phyloP scores from a whole-genome alignment of 2,329 filamentous ascomycete species.

The Blastomyces percursus region DNA sequence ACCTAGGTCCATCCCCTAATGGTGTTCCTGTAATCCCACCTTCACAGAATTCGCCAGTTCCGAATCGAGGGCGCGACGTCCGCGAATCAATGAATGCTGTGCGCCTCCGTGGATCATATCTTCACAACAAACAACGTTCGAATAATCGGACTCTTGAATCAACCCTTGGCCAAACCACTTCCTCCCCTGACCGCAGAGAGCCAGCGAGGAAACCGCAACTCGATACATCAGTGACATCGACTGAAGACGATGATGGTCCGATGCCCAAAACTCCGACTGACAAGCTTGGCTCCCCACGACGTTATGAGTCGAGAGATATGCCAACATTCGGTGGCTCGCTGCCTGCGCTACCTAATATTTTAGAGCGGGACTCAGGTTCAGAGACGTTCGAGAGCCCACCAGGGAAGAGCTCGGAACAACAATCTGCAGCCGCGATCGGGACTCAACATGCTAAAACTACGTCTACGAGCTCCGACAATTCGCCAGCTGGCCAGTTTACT shows the following conservation, averaged over 20 bases:
- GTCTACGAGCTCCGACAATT: conserved; percentile 7
- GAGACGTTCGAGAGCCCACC: neutral
- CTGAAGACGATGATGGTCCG: conserved; percentile 36
- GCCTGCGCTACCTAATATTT: conserved; percentile 41
- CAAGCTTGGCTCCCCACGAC: conserved; percentile 40
- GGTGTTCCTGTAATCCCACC: conserved; percentile 78
- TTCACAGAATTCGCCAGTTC: conserved; percentile 64
- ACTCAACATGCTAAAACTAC: conserved; percentile 5
- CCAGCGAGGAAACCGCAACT: conserved; percentile 27
- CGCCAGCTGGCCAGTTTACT: conserved; percentile 34
- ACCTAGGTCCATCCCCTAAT: conserved; percentile 67
- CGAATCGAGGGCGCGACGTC: conserved; percentile 69
- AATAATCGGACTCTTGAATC: conserved; percentile 45
- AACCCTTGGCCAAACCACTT: conserved; percentile 47
- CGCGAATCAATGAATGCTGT: conserved; percentile 67
- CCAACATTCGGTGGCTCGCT: conserved; percentile 45
- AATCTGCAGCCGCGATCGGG: conserved; percentile 15
- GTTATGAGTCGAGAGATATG: conserved; percentile 30
- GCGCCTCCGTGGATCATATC: conserved; percentile 23
- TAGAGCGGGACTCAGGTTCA: conserved; percentile 23
- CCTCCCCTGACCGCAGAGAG: conserved; percentile 16
- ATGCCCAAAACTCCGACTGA: conserved; percentile 54
- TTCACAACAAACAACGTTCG: conserved; percentile 42
- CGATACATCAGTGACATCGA: conserved; percentile 19
- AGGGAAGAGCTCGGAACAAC: conserved; percentile 19